phyloP scores from a whole-genome alignment of 306 rosid species.

The Gynostemma pentaphyllum region DNA sequence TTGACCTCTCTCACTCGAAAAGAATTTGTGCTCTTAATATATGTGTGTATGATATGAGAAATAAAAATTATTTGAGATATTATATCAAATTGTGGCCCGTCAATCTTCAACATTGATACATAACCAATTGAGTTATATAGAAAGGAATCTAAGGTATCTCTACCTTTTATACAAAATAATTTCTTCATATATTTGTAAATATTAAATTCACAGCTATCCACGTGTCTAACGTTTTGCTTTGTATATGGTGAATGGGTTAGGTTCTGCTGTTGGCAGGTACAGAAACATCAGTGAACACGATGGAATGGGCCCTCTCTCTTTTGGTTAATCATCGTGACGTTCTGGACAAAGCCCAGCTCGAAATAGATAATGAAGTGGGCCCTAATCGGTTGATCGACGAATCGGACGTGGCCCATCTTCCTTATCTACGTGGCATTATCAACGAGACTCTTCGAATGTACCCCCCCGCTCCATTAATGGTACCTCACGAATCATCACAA shows the following conservation, averaged over 20 bases:
- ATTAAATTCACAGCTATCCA: too few relatives aligned
- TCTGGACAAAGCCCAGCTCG: not conserved
- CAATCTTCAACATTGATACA: too few relatives aligned
- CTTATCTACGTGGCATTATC: slow-evolving; percentile 17
- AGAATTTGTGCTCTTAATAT: too few relatives aligned
- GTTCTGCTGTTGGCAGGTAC: slow-evolving; percentile 20
- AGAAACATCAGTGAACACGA: slow-evolving; percentile 16
- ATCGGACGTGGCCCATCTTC: slow-evolving; percentile 19
- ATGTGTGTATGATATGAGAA: too few relatives aligned
- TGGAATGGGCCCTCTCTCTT: slow-evolving; percentile 34
- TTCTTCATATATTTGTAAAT: too few relatives aligned
- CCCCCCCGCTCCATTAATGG: slow-evolving; percentile 22
- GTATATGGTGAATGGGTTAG: not conserved
- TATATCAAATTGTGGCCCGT: too few relatives aligned
- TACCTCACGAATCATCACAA: slow-evolving; percentile 23
- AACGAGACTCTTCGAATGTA: slow-evolving; percentile 26
- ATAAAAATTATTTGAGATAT: too few relatives aligned
- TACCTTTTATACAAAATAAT: too few relatives aligned
- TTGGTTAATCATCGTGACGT: slow-evolving; percentile 24
- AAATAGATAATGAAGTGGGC: slow-evolving; percentile 16
- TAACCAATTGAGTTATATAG: too few relatives aligned
- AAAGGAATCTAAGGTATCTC: too few relatives aligned
- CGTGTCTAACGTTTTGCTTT: too few relatives aligned
- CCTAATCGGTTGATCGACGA: slow-evolving; percentile 16
- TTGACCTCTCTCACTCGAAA: too few relatives aligned